Percentiles rank a stretch among this genome's conserved stretches.
Evolutionary conservation across 306 rosid genomes (phyloP).

Genomic region (Cicer yamashitae): DNA sequence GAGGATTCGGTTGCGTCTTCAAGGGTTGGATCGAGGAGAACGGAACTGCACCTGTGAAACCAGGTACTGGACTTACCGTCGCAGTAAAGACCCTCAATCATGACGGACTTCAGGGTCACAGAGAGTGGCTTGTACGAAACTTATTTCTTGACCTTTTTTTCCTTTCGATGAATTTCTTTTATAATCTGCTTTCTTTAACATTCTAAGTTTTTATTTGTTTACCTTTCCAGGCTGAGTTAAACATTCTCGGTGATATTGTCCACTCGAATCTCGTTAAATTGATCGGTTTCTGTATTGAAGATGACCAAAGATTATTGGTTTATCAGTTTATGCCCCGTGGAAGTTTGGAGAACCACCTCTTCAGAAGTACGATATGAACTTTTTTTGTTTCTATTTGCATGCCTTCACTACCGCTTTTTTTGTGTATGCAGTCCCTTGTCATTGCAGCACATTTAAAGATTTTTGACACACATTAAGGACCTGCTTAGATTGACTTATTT

Average conservation of each 20-base stretch:
- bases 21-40: constrained; percentile 98
- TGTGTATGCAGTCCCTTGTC: constrained; percentile 29
- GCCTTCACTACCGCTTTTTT: constrained; percentile 28
- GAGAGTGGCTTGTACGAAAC: constrained; percentile 93
- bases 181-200: constrained; percentile 38
- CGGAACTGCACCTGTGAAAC: constrained; percentile 96
- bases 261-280: constrained; percentile 88
- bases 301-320: constrained; percentile 86
- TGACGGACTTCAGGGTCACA: constrained; percentile 98
- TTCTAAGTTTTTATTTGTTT: constrained; percentile 18
- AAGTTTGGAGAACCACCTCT: constrained; percentile 98
- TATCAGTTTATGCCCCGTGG: constrained; percentile 97
- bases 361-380: constrained; percentile 72
- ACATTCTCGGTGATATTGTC: constrained; percentile 86
- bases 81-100: constrained; percentile 98
- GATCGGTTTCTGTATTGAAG: constrained; percentile 93
- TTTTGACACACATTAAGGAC: constrained; percentile 17
- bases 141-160: constrained; percentile 29
- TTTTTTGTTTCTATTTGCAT: constrained; percentile 42
- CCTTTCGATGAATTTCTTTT: constrained; percentile 6
- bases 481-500: no score
- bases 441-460: constrained; percentile 7
- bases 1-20: constrained; percentile 97
- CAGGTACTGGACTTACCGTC: constrained; percentile 97
- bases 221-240: constrained; percentile 80